These are phyloP conservation scores for Colletotrichum sp. DNA, from an alignment of 2,329 filamentous ascomycete genomes.

Conservation along the genomic window DNA sequence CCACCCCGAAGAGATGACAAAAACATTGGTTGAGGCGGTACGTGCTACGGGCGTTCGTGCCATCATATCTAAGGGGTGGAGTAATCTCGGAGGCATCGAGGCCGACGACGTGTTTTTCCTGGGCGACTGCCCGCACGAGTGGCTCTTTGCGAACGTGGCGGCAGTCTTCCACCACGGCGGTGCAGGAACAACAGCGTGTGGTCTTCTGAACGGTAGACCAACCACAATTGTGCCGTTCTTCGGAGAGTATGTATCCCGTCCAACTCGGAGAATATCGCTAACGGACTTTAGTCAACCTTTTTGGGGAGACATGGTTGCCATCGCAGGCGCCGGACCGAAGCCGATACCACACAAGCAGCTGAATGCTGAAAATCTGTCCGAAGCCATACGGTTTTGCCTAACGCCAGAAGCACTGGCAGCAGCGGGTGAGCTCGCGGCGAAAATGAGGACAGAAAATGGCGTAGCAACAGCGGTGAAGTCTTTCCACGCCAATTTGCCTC, in stretches of 20 bases:
- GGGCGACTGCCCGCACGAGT: slow-evolving; percentile 59
- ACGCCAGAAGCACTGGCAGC: slow-evolving; percentile 30
- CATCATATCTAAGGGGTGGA: slow-evolving; percentile 21
- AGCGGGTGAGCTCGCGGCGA: slow-evolving; percentile 34
- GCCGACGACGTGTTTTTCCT: slow-evolving; percentile 47
- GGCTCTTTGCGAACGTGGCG: slow-evolving; percentile 60
- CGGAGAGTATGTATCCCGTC: slow-evolving; percentile 29
- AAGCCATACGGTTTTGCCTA: slow-evolving; percentile 39
- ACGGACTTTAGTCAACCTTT: slow-evolving; percentile 39
- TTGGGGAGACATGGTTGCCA: slow-evolving; percentile 46
- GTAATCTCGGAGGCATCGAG: slow-evolving; percentile 16
- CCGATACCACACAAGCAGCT: slow-evolving; percentile 41
- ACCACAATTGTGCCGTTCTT: slow-evolving; percentile 60
- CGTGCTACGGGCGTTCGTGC: slow-evolving; percentile 9
- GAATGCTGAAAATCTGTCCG: slow-evolving; percentile 35
- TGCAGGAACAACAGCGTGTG: slow-evolving; percentile 60
- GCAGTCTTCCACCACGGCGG: slow-evolving; percentile 63
- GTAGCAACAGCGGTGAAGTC: slow-evolving; percentile 41
- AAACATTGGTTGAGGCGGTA: slow-evolving; percentile 12
- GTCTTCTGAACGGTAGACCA: slow-evolving; percentile 52
- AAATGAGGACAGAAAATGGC: slow-evolving; percentile 40
- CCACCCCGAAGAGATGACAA: slow-evolving; percentile 12
- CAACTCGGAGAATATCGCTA: neutral
- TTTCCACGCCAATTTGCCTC: slow-evolving; percentile 41
- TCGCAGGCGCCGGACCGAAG: slow-evolving; percentile 44